Percentiles rank a stretch among this genome's conserved stretches.
phyloP scores from a whole-genome alignment of 2,329 filamentous ascomycete species.

The Colletotrichum navitas region DNA sequence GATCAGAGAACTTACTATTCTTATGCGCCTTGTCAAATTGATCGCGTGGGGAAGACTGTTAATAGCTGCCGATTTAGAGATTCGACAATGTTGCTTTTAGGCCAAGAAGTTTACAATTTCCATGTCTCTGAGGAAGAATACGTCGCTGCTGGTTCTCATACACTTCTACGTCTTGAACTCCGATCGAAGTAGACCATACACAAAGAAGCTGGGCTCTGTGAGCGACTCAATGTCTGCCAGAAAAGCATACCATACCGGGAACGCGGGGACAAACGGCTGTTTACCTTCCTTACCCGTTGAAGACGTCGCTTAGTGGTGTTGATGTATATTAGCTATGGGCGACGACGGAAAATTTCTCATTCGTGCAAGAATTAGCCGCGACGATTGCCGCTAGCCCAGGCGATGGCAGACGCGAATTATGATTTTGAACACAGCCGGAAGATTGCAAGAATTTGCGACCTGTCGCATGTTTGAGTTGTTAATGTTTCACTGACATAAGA shows the following conservation, averaged over 20 bases:
- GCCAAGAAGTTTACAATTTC: no score
- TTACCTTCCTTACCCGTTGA: background rate
- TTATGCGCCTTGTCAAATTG: no score
- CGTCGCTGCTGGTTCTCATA: no score
- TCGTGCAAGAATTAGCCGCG: slow-evolving; percentile 22
- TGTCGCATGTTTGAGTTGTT: background rate
- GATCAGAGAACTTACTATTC: no score
- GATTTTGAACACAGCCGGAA: background rate
- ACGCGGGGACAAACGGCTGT: background rate
- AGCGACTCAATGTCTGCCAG: background rate
- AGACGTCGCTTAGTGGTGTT: background rate
- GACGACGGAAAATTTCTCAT: slow-evolving; percentile 17
- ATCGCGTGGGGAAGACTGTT: no score
- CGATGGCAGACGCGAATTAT: background rate
- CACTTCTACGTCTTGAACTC: no score
- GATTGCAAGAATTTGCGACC: background rate
- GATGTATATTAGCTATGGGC: slow-evolving; percentile 6
- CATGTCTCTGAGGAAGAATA: no score
- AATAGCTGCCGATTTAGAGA: no score
- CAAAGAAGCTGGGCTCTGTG: no score
- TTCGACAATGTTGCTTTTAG: no score
- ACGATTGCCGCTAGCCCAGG: background rate
- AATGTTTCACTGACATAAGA: background rate
- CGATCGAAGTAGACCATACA: no score
- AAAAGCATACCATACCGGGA: background rate